Conservation (phyloP, 139 green algal genomes). For the Chlorella sorokiniana region DNA sequence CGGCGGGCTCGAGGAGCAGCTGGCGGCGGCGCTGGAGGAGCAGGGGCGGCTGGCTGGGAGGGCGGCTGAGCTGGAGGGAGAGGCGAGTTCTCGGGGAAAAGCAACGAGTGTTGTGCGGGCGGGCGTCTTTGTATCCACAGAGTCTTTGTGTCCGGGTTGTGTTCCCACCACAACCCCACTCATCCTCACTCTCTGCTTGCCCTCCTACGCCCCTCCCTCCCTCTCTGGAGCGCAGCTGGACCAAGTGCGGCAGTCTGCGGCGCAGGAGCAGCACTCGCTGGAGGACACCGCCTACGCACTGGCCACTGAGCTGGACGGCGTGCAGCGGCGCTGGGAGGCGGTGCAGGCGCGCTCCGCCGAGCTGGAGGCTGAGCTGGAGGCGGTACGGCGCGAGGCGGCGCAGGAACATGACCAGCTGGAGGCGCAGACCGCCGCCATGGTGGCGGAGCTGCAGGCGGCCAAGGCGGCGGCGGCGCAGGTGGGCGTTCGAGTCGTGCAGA, state of each 20-base stretch:
- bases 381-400: not conserved
- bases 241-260: not conserved
- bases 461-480: not conserved
- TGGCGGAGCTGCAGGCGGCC: not conserved
- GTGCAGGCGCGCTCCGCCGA: not conserved
- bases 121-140: not conserved
- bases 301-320: not conserved
- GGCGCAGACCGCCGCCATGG: not conserved
- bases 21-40: not conserved
- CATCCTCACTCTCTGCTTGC: not conserved
- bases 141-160: too few relatives aligned
- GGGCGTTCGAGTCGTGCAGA: too few relatives aligned
- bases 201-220: not conserved
- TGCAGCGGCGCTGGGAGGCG: not conserved
- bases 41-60: not conserved
- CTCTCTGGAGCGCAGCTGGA: not conserved
- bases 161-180: too few relatives aligned
- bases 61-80: not conserved
- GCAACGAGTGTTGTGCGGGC: too few relatives aligned
- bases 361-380: not conserved
- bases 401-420: not conserved
- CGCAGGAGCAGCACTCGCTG: not conserved
- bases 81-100: too few relatives aligned
- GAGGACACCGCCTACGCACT: not conserved
- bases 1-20: not conserved